These are phyloP conservation scores for Aspergillus neoniger DNA, from an alignment of 2,329 filamentous ascomycete species.

Conservation along the genomic window DNA sequence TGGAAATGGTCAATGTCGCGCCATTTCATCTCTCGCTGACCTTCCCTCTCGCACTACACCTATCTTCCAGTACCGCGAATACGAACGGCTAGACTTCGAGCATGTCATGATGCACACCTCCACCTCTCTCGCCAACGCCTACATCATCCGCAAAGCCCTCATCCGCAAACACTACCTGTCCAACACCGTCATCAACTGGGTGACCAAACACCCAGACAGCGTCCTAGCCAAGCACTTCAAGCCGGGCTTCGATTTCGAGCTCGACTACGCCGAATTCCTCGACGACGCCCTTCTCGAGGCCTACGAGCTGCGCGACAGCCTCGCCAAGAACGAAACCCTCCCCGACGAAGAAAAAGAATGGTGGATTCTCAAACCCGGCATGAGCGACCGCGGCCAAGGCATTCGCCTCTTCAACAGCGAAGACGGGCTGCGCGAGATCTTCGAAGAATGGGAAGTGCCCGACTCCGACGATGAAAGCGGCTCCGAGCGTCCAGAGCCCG, in stretches of 20 bases:
- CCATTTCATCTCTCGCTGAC: constrained; percentile 55
- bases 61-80: constrained; percentile 78
- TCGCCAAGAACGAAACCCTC: constrained; percentile 66
- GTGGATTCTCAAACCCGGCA: constrained; percentile 98
- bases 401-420: constrained; percentile 86
- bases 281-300: constrained; percentile 90
- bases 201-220: constrained; percentile 76
- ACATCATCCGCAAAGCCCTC: constrained; percentile 92
- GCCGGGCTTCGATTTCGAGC: constrained; percentile 80
- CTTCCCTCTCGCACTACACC: constrained; percentile 50
- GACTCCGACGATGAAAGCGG: constrained; percentile 54
- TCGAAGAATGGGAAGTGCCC: constrained; percentile 84
- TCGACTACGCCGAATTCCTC: constrained; percentile 95
- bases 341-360: constrained; percentile 71
- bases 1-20: constrained; percentile 55
- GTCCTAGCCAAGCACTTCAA: constrained; percentile 71
- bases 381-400: constrained; percentile 94
- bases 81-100: constrained; percentile 86
- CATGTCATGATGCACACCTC: constrained; percentile 64
- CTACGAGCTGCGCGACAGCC: constrained; percentile 79
- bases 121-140: constrained; percentile 77
- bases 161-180: constrained; percentile 95
- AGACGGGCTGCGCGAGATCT: constrained; percentile 80
- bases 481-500: constrained; percentile 39
- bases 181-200: constrained; percentile 80